A percentile compares a stretch with the other conserved stretches of the same genome.
phyloP scores from a whole-genome alignment of 2,329 filamentous ascomycete genomes.

The Pestalotiopsis sp. region DNA sequence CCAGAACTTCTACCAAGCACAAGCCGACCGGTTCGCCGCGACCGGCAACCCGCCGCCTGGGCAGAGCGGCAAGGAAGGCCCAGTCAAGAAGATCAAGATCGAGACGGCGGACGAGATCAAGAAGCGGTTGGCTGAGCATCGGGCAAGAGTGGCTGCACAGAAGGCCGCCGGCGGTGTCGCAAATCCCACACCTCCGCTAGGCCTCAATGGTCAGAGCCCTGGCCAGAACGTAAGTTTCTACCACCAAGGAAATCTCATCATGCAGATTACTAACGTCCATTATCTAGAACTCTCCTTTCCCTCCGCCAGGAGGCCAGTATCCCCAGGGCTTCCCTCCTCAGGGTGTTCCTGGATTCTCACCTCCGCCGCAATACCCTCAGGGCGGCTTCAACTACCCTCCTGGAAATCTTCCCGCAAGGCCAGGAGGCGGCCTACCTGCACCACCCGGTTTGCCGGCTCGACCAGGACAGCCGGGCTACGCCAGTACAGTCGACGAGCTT shows the following conservation, averaged over 20 bases:
- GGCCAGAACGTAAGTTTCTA: slow-evolving; percentile 43
- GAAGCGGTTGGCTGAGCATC: slow-evolving; percentile 77
- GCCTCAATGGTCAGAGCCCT: slow-evolving; percentile 50
- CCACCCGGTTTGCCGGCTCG: slow-evolving; percentile 48
- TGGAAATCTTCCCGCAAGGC: slow-evolving; percentile 49
- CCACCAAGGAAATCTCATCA: not conserved
- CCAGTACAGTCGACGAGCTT: slow-evolving; percentile 48
- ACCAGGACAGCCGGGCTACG: slow-evolving; percentile 38
- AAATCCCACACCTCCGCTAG: slow-evolving; percentile 51
- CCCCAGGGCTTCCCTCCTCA: slow-evolving; percentile 41
- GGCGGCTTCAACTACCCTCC: slow-evolving; percentile 36
- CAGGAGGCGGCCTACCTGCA: slow-evolving; percentile 41
- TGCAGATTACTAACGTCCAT: not conserved
- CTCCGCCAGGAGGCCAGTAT: slow-evolving; percentile 42
- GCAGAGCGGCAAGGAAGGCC: slow-evolving; percentile 59
- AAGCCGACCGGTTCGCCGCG: slow-evolving; percentile 78
- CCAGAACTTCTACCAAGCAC: slow-evolving; percentile 81
- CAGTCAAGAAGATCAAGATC: slow-evolving; percentile 71
- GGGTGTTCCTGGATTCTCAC: slow-evolving; percentile 33
- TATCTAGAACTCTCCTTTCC: slow-evolving; percentile 44
- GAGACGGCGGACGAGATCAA: slow-evolving; percentile 80
- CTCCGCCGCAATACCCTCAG: slow-evolving; percentile 40
- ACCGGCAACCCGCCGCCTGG: slow-evolving; percentile 84
- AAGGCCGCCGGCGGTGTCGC: slow-evolving; percentile 57
- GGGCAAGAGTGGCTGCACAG: slow-evolving; percentile 67